Percentiles rank a stretch among this genome's conserved stretches.
Conservation (phyloP, 129 eudicot genomes). For the Escallonia rubra region DNA sequence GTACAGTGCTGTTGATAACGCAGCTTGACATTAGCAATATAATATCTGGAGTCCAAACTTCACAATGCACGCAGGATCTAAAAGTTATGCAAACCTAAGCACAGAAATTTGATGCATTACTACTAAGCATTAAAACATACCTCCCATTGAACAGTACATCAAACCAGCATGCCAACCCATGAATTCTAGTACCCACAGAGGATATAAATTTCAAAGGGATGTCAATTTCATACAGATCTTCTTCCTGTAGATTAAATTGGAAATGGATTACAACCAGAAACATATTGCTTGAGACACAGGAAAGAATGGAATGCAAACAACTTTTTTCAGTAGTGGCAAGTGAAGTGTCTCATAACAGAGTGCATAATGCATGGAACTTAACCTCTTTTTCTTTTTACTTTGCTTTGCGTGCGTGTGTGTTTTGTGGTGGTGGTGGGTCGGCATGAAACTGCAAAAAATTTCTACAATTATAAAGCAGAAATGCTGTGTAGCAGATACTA, state of each 20-base stretch:
- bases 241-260: constrained; percentile 54
- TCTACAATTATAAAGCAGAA: too few species aligned
- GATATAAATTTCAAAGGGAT: constrained; percentile 73
- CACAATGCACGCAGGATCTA: neutral
- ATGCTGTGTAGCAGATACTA: too few species aligned
- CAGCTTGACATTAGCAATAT: neutral
- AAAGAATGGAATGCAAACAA: neutral
- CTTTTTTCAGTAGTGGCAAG: neutral
- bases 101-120: neutral
- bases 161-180: constrained; percentile 97
- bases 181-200: constrained; percentile 81
- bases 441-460: too few species aligned
- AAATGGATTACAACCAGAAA: neutral
- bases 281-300: too few species aligned
- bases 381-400: too few species aligned
- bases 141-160: constrained; percentile 95
- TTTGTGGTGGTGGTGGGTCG: too few species aligned
- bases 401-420: too few species aligned
- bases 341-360: too few species aligned
- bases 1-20: constrained; percentile 57
- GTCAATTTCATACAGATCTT: constrained; percentile 79
- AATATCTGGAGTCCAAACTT: neutral
- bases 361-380: too few species aligned
- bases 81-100: neutral
- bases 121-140: constrained; percentile 21